A percentile compares a stretch with the other conserved stretches of the same genome.
phyloP scores from a whole-genome alignment of 2,329 filamentous ascomycete genomes.

The Aspergillus transmontanensis region DNA sequence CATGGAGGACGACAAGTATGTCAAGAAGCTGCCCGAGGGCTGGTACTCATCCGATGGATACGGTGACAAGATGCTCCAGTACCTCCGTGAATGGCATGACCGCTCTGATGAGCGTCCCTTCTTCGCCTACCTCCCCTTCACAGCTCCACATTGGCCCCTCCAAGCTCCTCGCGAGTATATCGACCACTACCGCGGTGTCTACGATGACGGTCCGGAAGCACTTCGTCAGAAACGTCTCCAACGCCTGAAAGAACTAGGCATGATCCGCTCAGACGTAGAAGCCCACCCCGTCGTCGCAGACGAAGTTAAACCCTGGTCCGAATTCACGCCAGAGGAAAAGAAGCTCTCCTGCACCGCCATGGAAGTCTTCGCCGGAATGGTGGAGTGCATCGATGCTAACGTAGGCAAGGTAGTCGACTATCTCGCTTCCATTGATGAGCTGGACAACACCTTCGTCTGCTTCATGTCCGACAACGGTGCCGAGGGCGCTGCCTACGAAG shows the following conservation, averaged over 20 bases:
- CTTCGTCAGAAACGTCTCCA: conserved; percentile 57
- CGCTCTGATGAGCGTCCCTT: conserved; percentile 50
- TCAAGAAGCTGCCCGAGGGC: conserved; percentile 51
- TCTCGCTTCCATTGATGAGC: conserved; percentile 57
- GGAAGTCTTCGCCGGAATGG: conserved; percentile 67
- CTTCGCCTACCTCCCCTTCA: conserved; percentile 64
- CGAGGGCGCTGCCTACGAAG: conserved; percentile 61
- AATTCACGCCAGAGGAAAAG: conserved; percentile 41
- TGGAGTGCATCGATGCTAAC: conserved; percentile 63
- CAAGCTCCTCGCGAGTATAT: conserved; percentile 60
- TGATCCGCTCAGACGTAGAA: conserved; percentile 53
- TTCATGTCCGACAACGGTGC: conserved; percentile 68
- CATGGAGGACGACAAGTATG: conserved; percentile 49
- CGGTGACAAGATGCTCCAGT: conserved; percentile 55
- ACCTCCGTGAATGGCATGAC: conserved; percentile 53
- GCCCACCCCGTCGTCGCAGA: conserved; percentile 41
- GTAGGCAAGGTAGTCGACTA: conserved; percentile 62
- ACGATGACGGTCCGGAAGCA: conserved; percentile 62
- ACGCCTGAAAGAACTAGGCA: conserved; percentile 59
- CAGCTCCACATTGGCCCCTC: conserved; percentile 65
- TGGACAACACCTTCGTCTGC: conserved; percentile 65
- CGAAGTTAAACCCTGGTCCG: conserved; percentile 48
- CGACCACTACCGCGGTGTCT: conserved; percentile 60
- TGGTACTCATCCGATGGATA: conserved; percentile 60
- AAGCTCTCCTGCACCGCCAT: conserved; percentile 53